A percentile compares a stretch with the other conserved stretches of the same genome.
phyloP scores from a whole-genome alignment of 1,139 yeast genomes.

The Sugiyamaella neomexicana region DNA sequence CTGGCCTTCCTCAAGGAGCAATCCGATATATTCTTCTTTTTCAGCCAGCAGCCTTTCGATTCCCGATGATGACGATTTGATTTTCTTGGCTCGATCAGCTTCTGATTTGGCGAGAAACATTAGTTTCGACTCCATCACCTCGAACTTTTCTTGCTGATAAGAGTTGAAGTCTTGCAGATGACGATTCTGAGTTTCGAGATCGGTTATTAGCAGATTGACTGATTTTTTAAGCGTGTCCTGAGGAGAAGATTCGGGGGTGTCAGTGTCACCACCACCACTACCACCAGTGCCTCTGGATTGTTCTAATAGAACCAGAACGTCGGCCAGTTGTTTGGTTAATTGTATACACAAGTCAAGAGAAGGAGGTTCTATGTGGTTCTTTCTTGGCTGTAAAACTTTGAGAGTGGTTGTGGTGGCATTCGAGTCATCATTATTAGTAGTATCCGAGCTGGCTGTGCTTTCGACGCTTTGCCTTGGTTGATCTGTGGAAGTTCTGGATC shows the following conservation, averaged over 20 bases:
- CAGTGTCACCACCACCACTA: too few species aligned
- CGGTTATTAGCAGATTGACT: slow-evolving; percentile 14
- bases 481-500: slow-evolving; percentile 12
- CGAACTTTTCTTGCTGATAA: slow-evolving; percentile 27
- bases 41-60: slow-evolving; percentile 41
- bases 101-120: slow-evolving; percentile 33
- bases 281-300: background rate
- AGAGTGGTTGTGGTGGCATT: background rate
- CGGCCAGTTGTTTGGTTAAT: slow-evolving; percentile 21
- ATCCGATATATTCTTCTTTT: slow-evolving; percentile 57
- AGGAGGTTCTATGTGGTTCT: slow-evolving; percentile 18
- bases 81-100: slow-evolving; percentile 31
- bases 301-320: slow-evolving; percentile 14
- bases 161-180: slow-evolving; percentile 19
- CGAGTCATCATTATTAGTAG: background rate
- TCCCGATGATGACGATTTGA: slow-evolving; percentile 26
- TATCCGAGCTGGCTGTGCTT: slow-evolving; percentile 1
- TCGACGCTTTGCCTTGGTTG: slow-evolving; percentile 8
- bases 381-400: slow-evolving; percentile 6
- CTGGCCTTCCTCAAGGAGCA: slow-evolving; percentile 75
- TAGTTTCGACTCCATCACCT: slow-evolving; percentile 33
- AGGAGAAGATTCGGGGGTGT: slow-evolving; percentile 7
- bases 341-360: slow-evolving; percentile 18
- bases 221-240: slow-evolving; percentile 10
- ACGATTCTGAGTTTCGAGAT: slow-evolving; percentile 24